Evolutionary conservation across 805 yeast species (phyloP).

Genomic region (Zygotorulaspora sp.): DNA sequence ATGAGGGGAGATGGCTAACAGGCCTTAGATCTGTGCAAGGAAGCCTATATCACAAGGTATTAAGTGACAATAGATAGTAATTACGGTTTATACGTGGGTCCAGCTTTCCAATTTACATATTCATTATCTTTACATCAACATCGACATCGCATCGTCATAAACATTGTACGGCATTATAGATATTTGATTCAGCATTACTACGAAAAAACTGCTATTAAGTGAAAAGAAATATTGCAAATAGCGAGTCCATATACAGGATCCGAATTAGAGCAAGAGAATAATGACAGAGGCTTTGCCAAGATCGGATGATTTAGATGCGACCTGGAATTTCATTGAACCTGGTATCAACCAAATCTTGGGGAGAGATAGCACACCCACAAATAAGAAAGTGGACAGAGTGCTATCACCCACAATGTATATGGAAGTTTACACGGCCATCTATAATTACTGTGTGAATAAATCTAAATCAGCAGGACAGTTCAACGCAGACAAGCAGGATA

Average conservation of each 20-base stretch:
- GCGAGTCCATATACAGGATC: too few species aligned
- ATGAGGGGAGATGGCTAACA: background rate
- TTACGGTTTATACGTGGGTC: too few species aligned
- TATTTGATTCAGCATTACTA: too few species aligned
- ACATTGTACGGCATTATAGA: too few species aligned
- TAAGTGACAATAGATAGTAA: background rate
- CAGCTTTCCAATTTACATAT: too few species aligned
- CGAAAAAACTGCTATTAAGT: too few species aligned
- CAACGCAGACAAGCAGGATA: conserved; percentile 37
- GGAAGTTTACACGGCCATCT: conserved; percentile 87
- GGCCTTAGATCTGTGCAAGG: background rate
- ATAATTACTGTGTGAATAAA: conserved; percentile 84
- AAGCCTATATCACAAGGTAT: background rate
- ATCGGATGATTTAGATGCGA: conserved; percentile 58
- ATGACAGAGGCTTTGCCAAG: conserved; percentile 43
- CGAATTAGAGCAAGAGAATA: too few species aligned
- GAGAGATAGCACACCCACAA: conserved; percentile 30
- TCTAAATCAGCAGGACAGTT: conserved; percentile 46
- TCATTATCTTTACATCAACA: background rate
- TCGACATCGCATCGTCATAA: conserved; percentile 1
- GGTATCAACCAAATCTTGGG: conserved; percentile 69
- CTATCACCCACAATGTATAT: conserved; percentile 72
- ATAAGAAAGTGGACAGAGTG: conserved; percentile 51
- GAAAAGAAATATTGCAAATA: too few species aligned
- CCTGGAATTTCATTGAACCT: conserved; percentile 78